Evolutionary conservation across 345 rosid genomes (phyloP), one percentile per base, ranked within the genome.

Genomic region (Atalantia buxifolia): DNA sequence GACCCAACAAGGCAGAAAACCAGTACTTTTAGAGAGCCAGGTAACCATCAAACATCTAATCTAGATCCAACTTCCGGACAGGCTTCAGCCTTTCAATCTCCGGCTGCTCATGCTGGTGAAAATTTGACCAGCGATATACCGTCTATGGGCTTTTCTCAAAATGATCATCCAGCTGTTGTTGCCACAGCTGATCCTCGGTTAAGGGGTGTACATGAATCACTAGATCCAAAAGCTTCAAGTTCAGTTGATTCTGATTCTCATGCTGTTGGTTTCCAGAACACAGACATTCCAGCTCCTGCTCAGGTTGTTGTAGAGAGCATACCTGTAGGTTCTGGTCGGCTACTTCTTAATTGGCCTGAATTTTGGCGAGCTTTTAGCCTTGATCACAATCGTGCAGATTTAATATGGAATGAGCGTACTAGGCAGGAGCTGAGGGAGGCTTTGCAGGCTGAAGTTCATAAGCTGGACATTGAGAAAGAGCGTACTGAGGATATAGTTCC

Each of bases 321-420:
- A 19, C 95, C 98, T 48, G 97, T 96, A 76, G 99, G 99, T 81
- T 94, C 98, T 27, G 98, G 99, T 61, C 90, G 94, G 81, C 86
- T 96, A 69, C 95, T 94, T 72, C 86, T 91, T 71, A 96, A 96
- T 82, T 96, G 99, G 99, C 90, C 94, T 70, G 97, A 96, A 82
- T 94, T 96, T 81, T 96, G 99, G 99, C 90, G 97, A 77, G 99
- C 98, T 77, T 94, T 96, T 85, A 90, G 98, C 84, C 98, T 94
- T 78, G 99, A 96, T 76, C 98, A 94, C 85, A 92, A 96, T 84
- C 98, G 99, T 83, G 99, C 99, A 4, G 99, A 96, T 88, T 91
- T 96, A 76, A 92, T 96, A 78, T 96, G 98, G 99, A 96, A 96
- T 67, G 99, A 96, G 81, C 98, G 98, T 76, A 92, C 98, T 28